Percentiles rank a stretch among this genome's conserved stretches.
Conservation (phyloP, 352 stramenopile species). For the Phytophthora pinifolia region DNA sequence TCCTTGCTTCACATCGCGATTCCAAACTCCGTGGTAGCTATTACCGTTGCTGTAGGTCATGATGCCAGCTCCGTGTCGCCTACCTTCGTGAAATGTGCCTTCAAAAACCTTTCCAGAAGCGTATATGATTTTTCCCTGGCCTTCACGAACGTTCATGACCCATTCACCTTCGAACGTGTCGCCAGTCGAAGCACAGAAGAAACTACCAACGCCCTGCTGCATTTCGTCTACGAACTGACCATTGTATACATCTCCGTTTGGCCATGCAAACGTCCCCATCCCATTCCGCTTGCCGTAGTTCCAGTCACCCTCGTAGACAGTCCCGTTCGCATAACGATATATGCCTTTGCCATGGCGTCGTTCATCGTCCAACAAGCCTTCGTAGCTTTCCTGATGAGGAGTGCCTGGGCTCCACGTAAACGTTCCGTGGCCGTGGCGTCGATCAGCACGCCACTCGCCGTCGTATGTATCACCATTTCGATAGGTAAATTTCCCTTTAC, state of each 20-base stretch:
- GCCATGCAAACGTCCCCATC: conserved; percentile 77
- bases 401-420: conserved; percentile 67
- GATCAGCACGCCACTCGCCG: conserved; percentile 67
- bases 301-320: conserved; percentile 69
- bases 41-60: conserved; percentile 86
- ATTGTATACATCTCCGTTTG: conserved; percentile 84
- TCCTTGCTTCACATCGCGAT: conserved; percentile 84
- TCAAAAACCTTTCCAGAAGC: conserved; percentile 83
- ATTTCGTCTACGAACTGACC: conserved; percentile 80
- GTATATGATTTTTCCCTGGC: conserved; percentile 72
- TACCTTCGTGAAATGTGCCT: conserved; percentile 80
- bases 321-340: conserved; percentile 68
- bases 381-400: conserved; percentile 72
- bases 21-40: conserved; percentile 85
- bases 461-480: conserved; percentile 83
- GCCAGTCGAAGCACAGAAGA: conserved; percentile 44
- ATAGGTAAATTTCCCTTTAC: conserved; percentile 76
- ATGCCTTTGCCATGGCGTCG: conserved; percentile 59
- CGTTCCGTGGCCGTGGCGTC: conserved; percentile 49
- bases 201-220: conserved; percentile 80
- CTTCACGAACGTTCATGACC: conserved; percentile 79
- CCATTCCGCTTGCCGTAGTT: conserved; percentile 67
- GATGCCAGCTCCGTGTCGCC: conserved; percentile 70
- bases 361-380: conserved; percentile 68
- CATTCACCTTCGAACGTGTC: conserved; percentile 83